These are phyloP conservation scores for Saturnispora dispora DNA, from an alignment of 805 yeast genomes.

Conservation along the genomic window DNA sequence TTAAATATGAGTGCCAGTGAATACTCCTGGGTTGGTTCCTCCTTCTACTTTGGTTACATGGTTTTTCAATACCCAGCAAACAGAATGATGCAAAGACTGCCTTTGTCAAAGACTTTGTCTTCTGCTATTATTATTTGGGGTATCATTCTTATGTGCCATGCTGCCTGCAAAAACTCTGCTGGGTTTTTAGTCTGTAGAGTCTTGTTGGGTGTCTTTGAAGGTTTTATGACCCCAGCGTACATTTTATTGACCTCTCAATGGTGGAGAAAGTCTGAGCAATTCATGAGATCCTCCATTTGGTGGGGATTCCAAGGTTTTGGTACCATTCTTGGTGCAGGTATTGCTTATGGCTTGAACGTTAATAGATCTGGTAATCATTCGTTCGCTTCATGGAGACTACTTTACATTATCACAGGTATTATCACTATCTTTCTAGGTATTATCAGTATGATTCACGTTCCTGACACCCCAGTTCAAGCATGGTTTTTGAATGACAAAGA, in stretches of 20 bases:
- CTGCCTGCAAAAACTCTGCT: slow-evolving; percentile 36
- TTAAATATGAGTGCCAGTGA: slow-evolving; percentile 37
- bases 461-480: slow-evolving; percentile 28
- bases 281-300: slow-evolving; percentile 26
- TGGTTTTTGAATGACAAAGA: slow-evolving; percentile 31
- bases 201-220: slow-evolving; percentile 38
- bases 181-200: slow-evolving; percentile 41
- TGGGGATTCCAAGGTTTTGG: slow-evolving; percentile 25
- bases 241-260: slow-evolving; percentile 26
- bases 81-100: slow-evolving; percentile 38
- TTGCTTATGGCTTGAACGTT: slow-evolving; percentile 27
- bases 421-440: slow-evolving; percentile 28
- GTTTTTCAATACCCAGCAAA: slow-evolving; percentile 46
- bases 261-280: slow-evolving; percentile 29
- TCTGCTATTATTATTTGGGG: slow-evolving; percentile 35
- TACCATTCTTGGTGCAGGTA: slow-evolving; percentile 24
- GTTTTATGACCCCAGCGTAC: slow-evolving; percentile 29
- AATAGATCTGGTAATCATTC: slow-evolving; percentile 15
- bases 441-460: slow-evolving; percentile 22
- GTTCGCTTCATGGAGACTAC: slow-evolving; percentile 25
- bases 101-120: slow-evolving; percentile 33
- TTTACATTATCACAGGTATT: slow-evolving; percentile 28
- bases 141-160: slow-evolving; percentile 36
- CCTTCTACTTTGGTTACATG: slow-evolving; percentile 33
- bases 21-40: slow-evolving; percentile 25